Conservation (phyloP, 176 grass and related monocot genomes). For the Dactylis glomerata region DNA sequence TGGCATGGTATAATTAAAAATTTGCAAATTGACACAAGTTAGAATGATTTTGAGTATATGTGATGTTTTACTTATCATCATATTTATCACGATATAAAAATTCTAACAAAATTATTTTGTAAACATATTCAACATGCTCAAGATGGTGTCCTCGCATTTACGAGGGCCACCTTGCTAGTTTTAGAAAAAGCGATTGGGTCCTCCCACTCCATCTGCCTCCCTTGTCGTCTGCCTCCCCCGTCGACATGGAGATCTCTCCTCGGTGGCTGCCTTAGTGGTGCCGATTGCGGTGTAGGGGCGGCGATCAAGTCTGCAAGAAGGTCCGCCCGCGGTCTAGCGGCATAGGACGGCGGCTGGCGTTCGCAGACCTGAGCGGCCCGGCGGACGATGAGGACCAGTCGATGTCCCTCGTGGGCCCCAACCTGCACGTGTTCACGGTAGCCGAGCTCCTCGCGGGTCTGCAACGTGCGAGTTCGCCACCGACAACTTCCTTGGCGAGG, state of each 20-base stretch:
- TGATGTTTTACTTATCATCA: too few species aligned
- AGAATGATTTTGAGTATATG: too few species aligned
- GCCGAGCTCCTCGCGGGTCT: slow-evolving; percentile 42
- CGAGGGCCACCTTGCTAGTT: too few species aligned
- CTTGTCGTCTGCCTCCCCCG: too few species aligned
- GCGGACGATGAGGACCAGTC: slow-evolving; percentile 67
- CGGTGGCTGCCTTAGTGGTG: slow-evolving; percentile 23
- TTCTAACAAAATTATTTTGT: too few species aligned
- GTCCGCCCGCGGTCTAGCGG: slow-evolving; percentile 18
- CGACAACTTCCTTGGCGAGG: slow-evolving; percentile 76
- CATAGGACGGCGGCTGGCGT: slow-evolving; percentile 39
- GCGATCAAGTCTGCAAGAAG: not conserved
- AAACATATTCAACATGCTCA: too few species aligned
- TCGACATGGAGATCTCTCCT: slow-evolving; percentile 38
- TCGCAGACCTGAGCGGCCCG: slow-evolving; percentile 56
- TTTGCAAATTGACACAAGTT: too few species aligned
- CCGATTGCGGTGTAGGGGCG: not conserved
- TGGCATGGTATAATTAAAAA: too few species aligned
- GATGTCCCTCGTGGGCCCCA: slow-evolving; percentile 58
- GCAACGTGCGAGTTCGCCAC: slow-evolving; percentile 49
- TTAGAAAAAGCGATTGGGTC: too few species aligned
- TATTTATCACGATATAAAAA: too few species aligned
- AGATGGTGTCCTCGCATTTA: too few species aligned
- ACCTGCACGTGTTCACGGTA: slow-evolving; percentile 65
- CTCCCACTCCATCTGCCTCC: too few species aligned